Conservation (phyloP, 1,284 basidiomycete genomes). For the Cutaneotrichosporon mucoides region DNA sequence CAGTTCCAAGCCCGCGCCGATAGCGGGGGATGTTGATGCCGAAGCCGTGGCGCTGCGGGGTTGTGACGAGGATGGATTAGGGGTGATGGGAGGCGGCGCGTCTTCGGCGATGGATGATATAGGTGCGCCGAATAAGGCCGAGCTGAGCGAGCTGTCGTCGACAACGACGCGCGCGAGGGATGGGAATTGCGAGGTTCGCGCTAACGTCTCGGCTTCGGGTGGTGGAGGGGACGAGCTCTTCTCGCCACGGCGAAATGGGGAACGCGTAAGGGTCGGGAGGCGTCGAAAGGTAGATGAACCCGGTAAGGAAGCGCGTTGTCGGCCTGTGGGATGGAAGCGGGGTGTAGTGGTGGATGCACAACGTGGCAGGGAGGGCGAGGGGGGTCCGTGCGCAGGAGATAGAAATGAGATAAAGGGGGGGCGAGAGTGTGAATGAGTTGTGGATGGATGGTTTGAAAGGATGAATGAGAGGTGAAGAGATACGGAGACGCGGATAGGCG, state of each 20-base stretch:
- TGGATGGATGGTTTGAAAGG: no score
- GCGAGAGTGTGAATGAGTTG: no score
- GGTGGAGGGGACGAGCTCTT: conserved; percentile 13
- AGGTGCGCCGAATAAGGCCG: conserved; percentile 17
- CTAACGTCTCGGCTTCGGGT: neutral
- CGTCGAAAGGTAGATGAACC: conserved; percentile 34
- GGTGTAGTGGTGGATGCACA: no score
- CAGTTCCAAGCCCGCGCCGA: neutral
- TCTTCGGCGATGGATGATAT: conserved; percentile 13
- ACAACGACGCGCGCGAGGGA: conserved; percentile 18
- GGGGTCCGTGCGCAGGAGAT: no score
- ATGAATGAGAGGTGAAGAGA: no score
- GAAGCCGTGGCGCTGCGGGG: neutral
- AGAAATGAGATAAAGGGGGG: no score
- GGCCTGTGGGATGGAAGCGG: conserved; percentile 8
- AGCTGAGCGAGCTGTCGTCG: conserved; percentile 20
- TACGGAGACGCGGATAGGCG: no score
- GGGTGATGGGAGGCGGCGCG: neutral
- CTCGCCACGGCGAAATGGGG: conserved; percentile 33
- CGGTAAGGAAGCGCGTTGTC: conserved; percentile 26
- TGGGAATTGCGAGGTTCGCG: conserved; percentile 16
- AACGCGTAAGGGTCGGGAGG: conserved; percentile 30
- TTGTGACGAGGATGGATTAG: neutral
- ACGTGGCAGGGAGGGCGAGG: no score
- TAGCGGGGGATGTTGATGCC: neutral